phyloP scores from a whole-genome alignment of 331 rosid genomes.

The Quercus phellos region DNA sequence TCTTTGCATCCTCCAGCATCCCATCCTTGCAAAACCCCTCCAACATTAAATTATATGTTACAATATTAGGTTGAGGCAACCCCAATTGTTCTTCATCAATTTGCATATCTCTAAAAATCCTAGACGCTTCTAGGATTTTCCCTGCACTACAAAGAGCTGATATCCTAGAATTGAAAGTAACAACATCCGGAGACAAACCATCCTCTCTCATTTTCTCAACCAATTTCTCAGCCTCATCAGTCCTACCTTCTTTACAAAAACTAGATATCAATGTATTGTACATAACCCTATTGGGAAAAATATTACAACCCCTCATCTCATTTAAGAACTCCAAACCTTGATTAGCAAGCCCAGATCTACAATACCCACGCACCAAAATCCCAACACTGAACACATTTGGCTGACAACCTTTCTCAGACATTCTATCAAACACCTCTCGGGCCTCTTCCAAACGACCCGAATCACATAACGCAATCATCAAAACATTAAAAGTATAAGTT shows the following conservation, averaged over 20 bases:
- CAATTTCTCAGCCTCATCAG: slow-evolving; percentile 73
- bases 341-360: slow-evolving; percentile 42
- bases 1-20: slow-evolving; percentile 42
- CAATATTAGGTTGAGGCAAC: slow-evolving; percentile 66
- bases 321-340: slow-evolving; percentile 52
- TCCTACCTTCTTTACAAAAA: slow-evolving; percentile 53
- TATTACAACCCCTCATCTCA: slow-evolving; percentile 6
- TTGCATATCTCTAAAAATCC: slow-evolving; percentile 88
- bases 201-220: slow-evolving; percentile 67
- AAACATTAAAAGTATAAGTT: slow-evolving; percentile 71
- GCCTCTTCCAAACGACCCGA: slow-evolving; percentile 54
- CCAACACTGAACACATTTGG: slow-evolving; percentile 70
- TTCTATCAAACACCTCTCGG: slow-evolving; percentile 66
- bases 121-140: slow-evolving; percentile 75
- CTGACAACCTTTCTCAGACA: slow-evolving; percentile 65
- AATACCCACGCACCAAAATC: slow-evolving; percentile 77
- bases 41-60: slow-evolving; percentile 74
- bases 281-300: slow-evolving; percentile 48
- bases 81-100: slow-evolving; percentile 60
- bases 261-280: slow-evolving; percentile 78
- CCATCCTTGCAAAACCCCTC: slow-evolving; percentile 54
- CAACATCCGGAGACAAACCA: slow-evolving; percentile 59
- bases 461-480: slow-evolving; percentile 52
- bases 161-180: slow-evolving; percentile 83
- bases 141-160: slow-evolving; percentile 73